Percentiles rank a stretch among this genome's conserved stretches.
These are phyloP conservation scores for Ogataea philodendri DNA, from an alignment of 805 yeast species.

Conservation along the genomic window DNA sequence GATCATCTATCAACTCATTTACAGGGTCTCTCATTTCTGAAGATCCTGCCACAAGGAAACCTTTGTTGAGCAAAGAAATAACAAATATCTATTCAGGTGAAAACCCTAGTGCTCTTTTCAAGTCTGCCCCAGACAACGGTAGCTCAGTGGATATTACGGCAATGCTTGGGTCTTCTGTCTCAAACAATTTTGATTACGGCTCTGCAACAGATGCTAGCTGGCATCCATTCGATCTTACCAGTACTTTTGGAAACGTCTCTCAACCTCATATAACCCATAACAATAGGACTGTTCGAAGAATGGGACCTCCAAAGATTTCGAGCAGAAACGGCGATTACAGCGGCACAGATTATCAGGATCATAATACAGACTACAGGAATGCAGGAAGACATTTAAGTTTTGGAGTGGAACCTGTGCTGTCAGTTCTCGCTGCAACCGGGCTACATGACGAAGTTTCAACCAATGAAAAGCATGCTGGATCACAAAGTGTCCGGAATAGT, in stretches of 20 bases:
- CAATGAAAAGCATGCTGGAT: constrained; percentile 6
- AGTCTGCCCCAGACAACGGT: constrained; percentile 25
- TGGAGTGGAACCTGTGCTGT: constrained; percentile 30
- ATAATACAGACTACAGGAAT: background rate
- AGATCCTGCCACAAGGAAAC: constrained; percentile 19
- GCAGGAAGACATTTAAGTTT: constrained; percentile 23
- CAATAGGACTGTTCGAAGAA: constrained; percentile 3
- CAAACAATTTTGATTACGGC: constrained; percentile 9
- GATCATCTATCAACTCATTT: constrained; percentile 21
- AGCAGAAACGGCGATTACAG: constrained; percentile 7
- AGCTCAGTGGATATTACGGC: constrained; percentile 26
- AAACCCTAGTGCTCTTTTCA: constrained; percentile 3
- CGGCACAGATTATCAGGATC: background rate
- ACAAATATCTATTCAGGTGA: constrained; percentile 14
- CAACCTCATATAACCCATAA: constrained; percentile 3
- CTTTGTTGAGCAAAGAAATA: constrained; percentile 20
- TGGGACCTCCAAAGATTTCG: constrained; percentile 1
- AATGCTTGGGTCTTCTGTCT: constrained; percentile 21
- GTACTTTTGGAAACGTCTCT: constrained; percentile 1
- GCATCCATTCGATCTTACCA: constrained; percentile 25
- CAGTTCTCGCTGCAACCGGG: constrained; percentile 15
- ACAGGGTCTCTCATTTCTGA: constrained; percentile 20
- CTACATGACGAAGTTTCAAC: background rate
- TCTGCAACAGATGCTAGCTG: constrained; percentile 19
- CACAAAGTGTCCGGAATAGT: constrained; percentile 6